These are phyloP conservation scores for Malbranchea cinnamomea DNA, from an alignment of 2,329 filamentous ascomycete genomes.

Conservation along the genomic window DNA sequence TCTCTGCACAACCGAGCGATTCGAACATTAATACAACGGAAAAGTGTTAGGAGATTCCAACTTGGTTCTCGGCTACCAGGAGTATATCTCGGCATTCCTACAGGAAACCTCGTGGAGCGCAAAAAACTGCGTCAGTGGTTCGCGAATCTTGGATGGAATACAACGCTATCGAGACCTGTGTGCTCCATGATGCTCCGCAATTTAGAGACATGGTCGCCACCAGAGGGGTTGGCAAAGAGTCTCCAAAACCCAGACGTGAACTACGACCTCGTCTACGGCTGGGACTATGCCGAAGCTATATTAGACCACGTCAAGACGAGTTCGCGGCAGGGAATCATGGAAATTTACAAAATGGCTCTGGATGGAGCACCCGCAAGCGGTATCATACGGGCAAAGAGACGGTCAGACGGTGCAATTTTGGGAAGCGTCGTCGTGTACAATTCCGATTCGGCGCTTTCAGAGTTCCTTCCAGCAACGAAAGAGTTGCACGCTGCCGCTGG, in stretches of 20 bases:
- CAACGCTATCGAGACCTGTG: constrained; percentile 44
- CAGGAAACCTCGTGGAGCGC: constrained; percentile 44
- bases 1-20: constrained; percentile 79
- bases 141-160: constrained; percentile 78
- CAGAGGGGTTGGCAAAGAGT: constrained; percentile 60
- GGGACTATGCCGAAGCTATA: constrained; percentile 59
- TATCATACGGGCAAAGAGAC: constrained; percentile 66
- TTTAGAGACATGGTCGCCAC: constrained; percentile 56
- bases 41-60: constrained; percentile 63
- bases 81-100: constrained; percentile 75
- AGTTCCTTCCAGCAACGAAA: constrained; percentile 54
- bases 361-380: constrained; percentile 57
- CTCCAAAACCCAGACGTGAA: constrained; percentile 58
- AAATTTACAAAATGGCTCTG: constrained; percentile 65
- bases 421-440: constrained; percentile 71
- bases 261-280: constrained; percentile 71
- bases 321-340: constrained; percentile 61
- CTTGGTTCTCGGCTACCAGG: constrained; percentile 67
- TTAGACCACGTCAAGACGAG: constrained; percentile 59
- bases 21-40: constrained; percentile 54
- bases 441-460: constrained; percentile 50
- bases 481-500: constrained; percentile 44
- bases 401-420: constrained; percentile 51
- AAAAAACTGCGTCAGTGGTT: constrained; percentile 65
- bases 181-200: constrained; percentile 62